Base-by-base conservation (phyloP, 441 rosid genomes). In the Adansonia gregorii region DNA sequence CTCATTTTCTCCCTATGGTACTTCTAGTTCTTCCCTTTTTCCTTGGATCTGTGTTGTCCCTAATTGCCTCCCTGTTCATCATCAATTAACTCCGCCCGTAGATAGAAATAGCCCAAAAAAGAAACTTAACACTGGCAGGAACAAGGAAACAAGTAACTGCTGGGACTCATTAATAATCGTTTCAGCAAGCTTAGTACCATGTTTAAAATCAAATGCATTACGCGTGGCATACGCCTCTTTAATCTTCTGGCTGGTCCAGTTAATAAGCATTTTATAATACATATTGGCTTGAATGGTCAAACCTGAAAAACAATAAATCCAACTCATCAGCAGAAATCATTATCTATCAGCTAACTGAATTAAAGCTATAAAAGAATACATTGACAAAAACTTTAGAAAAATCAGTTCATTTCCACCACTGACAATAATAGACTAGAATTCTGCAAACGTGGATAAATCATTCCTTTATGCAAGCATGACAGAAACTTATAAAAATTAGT, bases 261-360 rank as follows among this genome's bases (percentile, higher is more conserved):
- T 88, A 72, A 96, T 89, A 72, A 96, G 97, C 95, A 92, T 96
- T 84, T 94, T 93, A 83, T 96, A 96, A 75, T 96, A 96, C 97
- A 94, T 89, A 77, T 96, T 96, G 54, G 99, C 98, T 90, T 94
- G 99, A 84, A 91, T 89, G 24, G 99, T 96, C 85, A 94, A 90
- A 83, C 98, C 99, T 95, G 86, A 78, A 87, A 84, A 77, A 54
- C 24, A 24, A 76, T 9, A 51, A 51, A 80, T 76, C 58, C 61
- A 52, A 75, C 67, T 64, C 55, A 63, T 75, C 24, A 84, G 78
- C 65, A 11, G 41, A 72, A 52, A 19, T 35, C 9, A 35, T 10
- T 63, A 46, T 12, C 66, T n/a, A 35, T 20, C 59, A 67, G 12
- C 45, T 52, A 35, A 31, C 2, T 6, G 4, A 74, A 49, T 22